A percentile compares a stretch with the other conserved stretches of the same genome.
phyloP scores from a whole-genome alignment of 768 basidiomycete species.

The Candolleomyces aberdarensis region DNA sequence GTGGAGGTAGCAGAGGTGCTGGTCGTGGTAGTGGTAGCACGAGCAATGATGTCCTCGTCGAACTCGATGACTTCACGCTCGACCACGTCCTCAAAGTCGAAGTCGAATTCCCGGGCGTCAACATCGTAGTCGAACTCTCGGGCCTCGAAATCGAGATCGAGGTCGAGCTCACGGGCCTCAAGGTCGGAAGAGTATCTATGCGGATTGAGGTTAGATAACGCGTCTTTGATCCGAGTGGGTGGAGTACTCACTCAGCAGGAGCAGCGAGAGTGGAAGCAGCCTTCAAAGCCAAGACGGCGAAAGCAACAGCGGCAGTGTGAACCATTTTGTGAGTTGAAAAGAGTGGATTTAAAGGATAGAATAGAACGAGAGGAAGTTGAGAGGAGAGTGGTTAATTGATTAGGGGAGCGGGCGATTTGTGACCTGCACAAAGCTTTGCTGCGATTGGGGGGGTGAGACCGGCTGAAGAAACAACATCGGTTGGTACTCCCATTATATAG shows the following conservation, averaged over 20 bases:
- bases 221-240: not conserved
- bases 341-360: slow-evolving; percentile 10
- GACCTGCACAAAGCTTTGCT: slow-evolving; percentile 33
- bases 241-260: slow-evolving; percentile 22
- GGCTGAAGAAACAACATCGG: slow-evolving; percentile 24
- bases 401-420: slow-evolving; percentile 19
- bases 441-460: slow-evolving; percentile 28
- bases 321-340: slow-evolving; percentile 21
- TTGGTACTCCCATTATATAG: slow-evolving; percentile 9
- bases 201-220: not conserved
- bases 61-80: slow-evolving; percentile 17
- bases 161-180: slow-evolving; percentile 17
- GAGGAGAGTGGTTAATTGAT: slow-evolving; percentile 10
- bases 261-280: slow-evolving; percentile 26
- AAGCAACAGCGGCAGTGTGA: slow-evolving; percentile 28
- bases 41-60: slow-evolving; percentile 19
- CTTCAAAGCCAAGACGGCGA: slow-evolving; percentile 28
- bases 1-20: too few relatives aligned
- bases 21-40: slow-evolving; percentile 10
- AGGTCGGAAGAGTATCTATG: slow-evolving; percentile 17
- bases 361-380: not conserved
- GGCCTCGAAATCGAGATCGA: slow-evolving; percentile 15
- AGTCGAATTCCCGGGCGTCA: slow-evolving; percentile 18
- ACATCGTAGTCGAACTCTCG: slow-evolving; percentile 19
- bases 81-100: slow-evolving; percentile 17